Evolutionary conservation across 2,329 filamentous ascomycete species (phyloP), one percentile per base, ranked within the genome.

Genomic region (Ophiostoma sp.): DNA sequence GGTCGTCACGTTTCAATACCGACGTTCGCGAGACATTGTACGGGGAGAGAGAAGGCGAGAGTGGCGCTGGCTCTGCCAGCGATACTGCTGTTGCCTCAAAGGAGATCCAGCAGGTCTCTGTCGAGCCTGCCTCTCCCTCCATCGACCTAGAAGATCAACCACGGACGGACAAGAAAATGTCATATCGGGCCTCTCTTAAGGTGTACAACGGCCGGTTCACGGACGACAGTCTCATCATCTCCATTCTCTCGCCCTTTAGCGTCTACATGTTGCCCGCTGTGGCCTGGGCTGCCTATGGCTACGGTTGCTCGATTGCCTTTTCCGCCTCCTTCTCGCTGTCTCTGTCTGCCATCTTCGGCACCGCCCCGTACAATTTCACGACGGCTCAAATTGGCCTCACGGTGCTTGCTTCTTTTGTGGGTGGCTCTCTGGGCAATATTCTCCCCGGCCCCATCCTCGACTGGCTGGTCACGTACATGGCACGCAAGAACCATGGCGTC

Each of bases 261-360:
- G 81, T 84, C 31, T 82, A 83, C 75, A 76, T 80, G 28, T 84
- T 84, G 74, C 78, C 84, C 0, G 82, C 82, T 22, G 82, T 85
- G 4, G 76, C 82, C 6, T 85, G 81, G 79, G 79, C 82, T 33
- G 80, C 83, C 36, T 76, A 84, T 45, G 77, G 82, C 0, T 82
- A 82, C 8, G 82, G 82, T 17, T 80, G 80, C 42, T 79, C 82
- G 80, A 2, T 81, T 80, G 33, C 68, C 31, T n/a, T 73, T 31
- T 9, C 83, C 82, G 64, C 68, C 7, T 70, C 68, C 17, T 70
- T 70, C n/a, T 70, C 68, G 52, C 48, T 70, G 17, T 33, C 28
- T 9, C 33, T 70, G 9, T 39, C 28, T 1, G n/a, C n/a, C 19
- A 81, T 84, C 33, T 85, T 85, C 79, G 80, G 79, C 69, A 77